Conservation (phyloP, 1,284 basidiomycete genomes). For the Xerocomus nothofagi region DNA sequence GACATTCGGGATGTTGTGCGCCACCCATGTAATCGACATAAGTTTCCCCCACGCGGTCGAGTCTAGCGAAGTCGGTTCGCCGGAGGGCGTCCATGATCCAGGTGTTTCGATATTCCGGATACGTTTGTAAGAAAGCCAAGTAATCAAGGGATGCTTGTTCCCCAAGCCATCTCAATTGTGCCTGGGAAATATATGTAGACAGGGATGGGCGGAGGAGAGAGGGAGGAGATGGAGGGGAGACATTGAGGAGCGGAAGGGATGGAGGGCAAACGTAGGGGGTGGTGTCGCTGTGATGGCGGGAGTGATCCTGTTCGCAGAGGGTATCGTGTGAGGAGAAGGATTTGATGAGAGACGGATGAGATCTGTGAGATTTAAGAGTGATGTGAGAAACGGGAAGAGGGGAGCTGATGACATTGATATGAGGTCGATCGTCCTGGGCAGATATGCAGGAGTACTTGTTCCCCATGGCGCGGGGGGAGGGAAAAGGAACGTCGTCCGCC, state of each 20-base stretch:
- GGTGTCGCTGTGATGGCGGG: conserved; percentile 18
- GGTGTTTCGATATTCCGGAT: conserved; percentile 54
- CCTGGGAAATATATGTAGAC: conserved; percentile 32
- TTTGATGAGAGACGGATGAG: conserved; percentile 36
- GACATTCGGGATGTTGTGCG: conserved; percentile 70
- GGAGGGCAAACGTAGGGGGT: conserved; percentile 3
- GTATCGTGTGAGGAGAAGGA: conserved; percentile 33
- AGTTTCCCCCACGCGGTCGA: conserved; percentile 62
- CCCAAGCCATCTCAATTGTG: conserved; percentile 20
- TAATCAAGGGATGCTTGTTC: conserved; percentile 38
- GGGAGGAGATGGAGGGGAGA: not conserved
- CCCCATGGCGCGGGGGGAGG: conserved; percentile 38
- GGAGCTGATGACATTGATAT: conserved; percentile 12
- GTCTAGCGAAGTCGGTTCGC: conserved; percentile 63
- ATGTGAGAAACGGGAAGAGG: conserved; percentile 39
- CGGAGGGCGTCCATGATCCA: conserved; percentile 72
- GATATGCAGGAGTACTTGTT: conserved; percentile 38
- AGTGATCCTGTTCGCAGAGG: conserved; percentile 34
- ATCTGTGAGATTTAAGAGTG: conserved; percentile 39
- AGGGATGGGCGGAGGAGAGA: conserved; percentile 14
- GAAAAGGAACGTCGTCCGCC: not conserved
- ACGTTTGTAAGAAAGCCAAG: conserved; percentile 43
- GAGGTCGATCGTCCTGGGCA: conserved; percentile 23
- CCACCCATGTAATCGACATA: conserved; percentile 87
- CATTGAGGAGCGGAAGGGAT: not conserved